Evolutionary conservation across 768 basidiomycete genomes (phyloP).

Genomic region (Serendipita indica): DNA sequence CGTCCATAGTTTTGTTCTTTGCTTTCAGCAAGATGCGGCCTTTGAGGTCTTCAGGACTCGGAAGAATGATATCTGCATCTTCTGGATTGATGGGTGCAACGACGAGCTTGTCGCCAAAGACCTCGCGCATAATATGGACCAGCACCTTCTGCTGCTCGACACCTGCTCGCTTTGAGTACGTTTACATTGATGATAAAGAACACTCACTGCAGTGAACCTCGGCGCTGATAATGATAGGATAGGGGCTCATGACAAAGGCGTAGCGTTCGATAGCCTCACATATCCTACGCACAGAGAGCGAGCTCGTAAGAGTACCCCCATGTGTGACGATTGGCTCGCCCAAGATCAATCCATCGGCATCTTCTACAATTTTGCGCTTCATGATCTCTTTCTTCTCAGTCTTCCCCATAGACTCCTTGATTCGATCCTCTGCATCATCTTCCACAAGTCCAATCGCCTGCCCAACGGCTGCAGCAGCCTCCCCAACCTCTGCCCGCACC

Average conservation of each 20-base stretch:
- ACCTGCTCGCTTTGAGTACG: constrained; percentile 7
- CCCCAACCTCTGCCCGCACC: constrained; percentile 58
- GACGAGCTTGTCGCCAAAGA: constrained; percentile 42
- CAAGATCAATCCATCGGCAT: constrained; percentile 16
- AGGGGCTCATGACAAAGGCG: constrained; percentile 79
- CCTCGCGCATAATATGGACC: constrained; percentile 53
- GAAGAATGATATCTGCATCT: constrained; percentile 32
- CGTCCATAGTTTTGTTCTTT: constrained; percentile 38
- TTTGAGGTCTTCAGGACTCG: constrained; percentile 74
- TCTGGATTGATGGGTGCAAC: constrained; percentile 31
- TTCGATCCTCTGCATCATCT: background rate
- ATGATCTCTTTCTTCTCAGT: background rate
- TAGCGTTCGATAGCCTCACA: constrained; percentile 78
- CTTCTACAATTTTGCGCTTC: background rate
- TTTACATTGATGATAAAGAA: background rate
- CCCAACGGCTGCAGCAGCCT: background rate
- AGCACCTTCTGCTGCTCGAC: constrained; percentile 61
- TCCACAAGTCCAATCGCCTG: background rate
- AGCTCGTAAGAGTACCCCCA: constrained; percentile 75
- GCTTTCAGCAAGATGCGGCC: constrained; percentile 75
- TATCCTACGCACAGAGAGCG: constrained; percentile 64
- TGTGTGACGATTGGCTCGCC: constrained; percentile 76
- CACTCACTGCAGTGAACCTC: constrained; percentile 63
- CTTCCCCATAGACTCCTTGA: background rate
- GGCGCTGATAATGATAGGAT: constrained; percentile 84